Base-by-base conservation (phyloP, 495 filamentous ascomycete genomes). In the Xylaria cubensis region DNA sequence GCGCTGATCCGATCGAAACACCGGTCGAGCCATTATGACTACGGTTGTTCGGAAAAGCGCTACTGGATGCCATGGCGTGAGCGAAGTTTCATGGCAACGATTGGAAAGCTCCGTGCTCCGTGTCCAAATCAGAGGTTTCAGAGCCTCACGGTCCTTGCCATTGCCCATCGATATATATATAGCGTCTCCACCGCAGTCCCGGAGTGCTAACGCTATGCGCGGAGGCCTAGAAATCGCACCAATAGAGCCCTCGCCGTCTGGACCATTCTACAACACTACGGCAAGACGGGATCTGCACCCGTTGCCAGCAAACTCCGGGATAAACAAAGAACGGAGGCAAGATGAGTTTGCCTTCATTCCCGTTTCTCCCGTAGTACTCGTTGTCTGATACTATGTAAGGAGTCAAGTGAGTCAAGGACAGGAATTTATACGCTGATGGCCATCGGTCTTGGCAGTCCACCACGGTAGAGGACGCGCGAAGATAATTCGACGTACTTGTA, bases 161-260 rank as follows among this genome's bases (percentile, higher is more conserved):
- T 19, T 1, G 17, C 19, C 24, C 24, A 17, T 39, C 44, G 46
- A 39, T 13, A 32, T 48, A 19, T 51, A 50, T 44, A 41, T 17
- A 81, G 64, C 15, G 76, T 69, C 2, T 62, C 39, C 15, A 84
- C 53, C 26, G 41, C 42, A 32, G 41, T 21, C 17, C 4, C 56
- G 44, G 63, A 24, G 63, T 17, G 64, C 29, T 66, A 46, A 41
- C 19, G 29, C 9, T 44, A 50, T 8, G 46, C 32, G 64, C 46
- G 26, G 64, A 51, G 26, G 41, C 17, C 44, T 46, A 51, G n/a
- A 70, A 70, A 70, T 61, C 53, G 68, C 56, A 63, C 68, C 68
- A 70, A 63, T 70, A 41, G 19, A 42, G 44, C 44, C 32, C 7
- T 46, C n/a, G 46, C 64, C 44, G 41, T 36, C 9, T 46, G 21